Conservation (phyloP, 768 basidiomycete genomes). For the Hypholoma sublateritium region DNA sequence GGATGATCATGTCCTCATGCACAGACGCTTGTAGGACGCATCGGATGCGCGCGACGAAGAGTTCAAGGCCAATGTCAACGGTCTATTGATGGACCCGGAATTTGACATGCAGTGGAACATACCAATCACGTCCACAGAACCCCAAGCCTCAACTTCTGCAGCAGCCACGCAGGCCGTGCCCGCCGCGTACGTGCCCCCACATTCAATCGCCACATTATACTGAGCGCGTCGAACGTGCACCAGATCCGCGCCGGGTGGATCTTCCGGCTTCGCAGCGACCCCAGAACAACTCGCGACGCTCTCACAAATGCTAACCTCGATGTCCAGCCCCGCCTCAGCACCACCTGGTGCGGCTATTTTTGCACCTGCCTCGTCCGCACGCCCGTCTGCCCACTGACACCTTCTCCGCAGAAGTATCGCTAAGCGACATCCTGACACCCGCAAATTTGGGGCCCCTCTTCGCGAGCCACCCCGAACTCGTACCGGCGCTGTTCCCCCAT, state of each 20-base stretch:
- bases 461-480: constrained; percentile 63
- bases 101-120: constrained; percentile 58
- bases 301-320: constrained; percentile 48
- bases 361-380: background rate
- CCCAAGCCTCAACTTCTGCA: constrained; percentile 44
- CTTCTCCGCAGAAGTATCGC: constrained; percentile 49
- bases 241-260: constrained; percentile 16
- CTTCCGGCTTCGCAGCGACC: constrained; percentile 40
- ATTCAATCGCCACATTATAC: background rate
- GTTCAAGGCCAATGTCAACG: constrained; percentile 71
- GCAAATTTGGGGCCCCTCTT: constrained; percentile 74
- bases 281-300: constrained; percentile 71
- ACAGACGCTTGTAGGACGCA: constrained; percentile 50
- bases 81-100: constrained; percentile 65
- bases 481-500: constrained; percentile 73
- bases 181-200: constrained; percentile 31
- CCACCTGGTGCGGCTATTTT: constrained; percentile 29
- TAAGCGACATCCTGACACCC: constrained; percentile 76
- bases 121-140: constrained; percentile 29
- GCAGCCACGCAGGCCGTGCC: constrained; percentile 26
- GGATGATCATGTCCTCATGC: background rate
- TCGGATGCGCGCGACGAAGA: constrained; percentile 68
- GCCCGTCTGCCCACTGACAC: background rate
- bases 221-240: background rate
- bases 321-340: constrained; percentile 33